Evolutionary conservation across 306 rosid species (phyloP).

Genomic region (Vachellia collinsii): DNA sequence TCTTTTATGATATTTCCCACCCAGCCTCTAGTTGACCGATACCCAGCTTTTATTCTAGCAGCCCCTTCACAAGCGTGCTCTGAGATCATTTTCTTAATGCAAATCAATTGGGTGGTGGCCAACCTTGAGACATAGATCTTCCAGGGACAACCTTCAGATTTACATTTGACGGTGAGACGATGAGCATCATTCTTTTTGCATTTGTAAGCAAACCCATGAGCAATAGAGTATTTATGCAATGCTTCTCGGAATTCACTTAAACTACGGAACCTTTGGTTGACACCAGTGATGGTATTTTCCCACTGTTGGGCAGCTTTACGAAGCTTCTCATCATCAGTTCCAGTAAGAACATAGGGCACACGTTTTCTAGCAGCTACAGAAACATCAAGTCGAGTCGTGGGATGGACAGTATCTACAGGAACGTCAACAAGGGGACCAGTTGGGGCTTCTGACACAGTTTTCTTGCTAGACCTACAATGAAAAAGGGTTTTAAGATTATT

Average conservation of each 20-base stretch:
- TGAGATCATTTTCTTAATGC: conserved; percentile 86
- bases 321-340: conserved; percentile 56
- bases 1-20: conserved; percentile 97
- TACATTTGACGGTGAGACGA: conserved; percentile 90
- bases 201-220: conserved; percentile 88
- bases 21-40: conserved; percentile 97
- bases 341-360: conserved; percentile 45
- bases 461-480: conserved; percentile 81
- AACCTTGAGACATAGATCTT: conserved; percentile 85
- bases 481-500: conserved; percentile 30
- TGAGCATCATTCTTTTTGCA: conserved; percentile 94
- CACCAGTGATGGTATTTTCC: conserved; percentile 97
- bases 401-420: conserved; percentile 43
- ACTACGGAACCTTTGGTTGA: conserved; percentile 90
- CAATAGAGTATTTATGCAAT: conserved; percentile 92
- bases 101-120: conserved; percentile 90
- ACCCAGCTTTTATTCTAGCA: conserved; percentile 90
- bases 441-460: conserved; percentile 86
- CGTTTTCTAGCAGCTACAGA: conserved; percentile 51
- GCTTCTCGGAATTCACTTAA: conserved; percentile 92
- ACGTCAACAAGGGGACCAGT: conserved; percentile 49
- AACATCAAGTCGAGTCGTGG: conserved; percentile 43
- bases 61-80: conserved; percentile 92
- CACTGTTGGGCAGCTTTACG: conserved; percentile 86
- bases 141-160: conserved; percentile 94